These are phyloP conservation scores for Achaetomiella virescens DNA, from an alignment of 495 filamentous ascomycete genomes.

Conservation along the genomic window DNA sequence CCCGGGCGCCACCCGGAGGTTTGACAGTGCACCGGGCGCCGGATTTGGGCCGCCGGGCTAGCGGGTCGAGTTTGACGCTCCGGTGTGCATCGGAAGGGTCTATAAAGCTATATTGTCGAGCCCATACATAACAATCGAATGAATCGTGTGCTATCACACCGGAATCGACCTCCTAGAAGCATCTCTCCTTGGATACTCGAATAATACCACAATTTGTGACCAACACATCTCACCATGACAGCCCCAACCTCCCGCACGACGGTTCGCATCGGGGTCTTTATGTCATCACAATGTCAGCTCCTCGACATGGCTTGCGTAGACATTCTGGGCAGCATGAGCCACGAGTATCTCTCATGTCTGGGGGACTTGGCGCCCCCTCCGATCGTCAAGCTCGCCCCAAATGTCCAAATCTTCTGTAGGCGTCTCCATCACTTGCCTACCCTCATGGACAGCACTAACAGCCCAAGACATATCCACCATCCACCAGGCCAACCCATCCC, in stretches of 20 bases:
- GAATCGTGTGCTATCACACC: not conserved
- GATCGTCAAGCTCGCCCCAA: conserved; percentile 35
- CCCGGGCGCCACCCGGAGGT: not conserved
- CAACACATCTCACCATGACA: not conserved
- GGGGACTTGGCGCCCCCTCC: conserved; percentile 26
- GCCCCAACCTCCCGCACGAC: conserved; percentile 3
- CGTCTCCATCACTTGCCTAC: not conserved
- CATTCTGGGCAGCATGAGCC: conserved; percentile 39
- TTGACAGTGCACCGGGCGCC: not conserved
- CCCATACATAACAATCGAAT: not conserved
- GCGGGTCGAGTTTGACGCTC: not conserved
- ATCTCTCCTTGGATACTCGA: not conserved
- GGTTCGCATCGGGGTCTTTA: conserved; percentile 42
- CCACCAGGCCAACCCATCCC: conserved; percentile 22
- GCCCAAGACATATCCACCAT: conserved; percentile 35
- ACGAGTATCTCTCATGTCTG: conserved; percentile 38
- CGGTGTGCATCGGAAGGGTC: not conserved
- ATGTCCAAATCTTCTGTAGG: conserved; percentile 34
- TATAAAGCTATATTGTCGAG: not conserved
- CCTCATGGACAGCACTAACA: not conserved
- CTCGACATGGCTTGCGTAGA: conserved; percentile 47
- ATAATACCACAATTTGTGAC: not conserved
- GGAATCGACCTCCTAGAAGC: not conserved
- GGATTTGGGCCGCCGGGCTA: not conserved
- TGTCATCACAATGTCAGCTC: conserved; percentile 39